Conservation (phyloP, 768 basidiomycete species). For the Podaxis mareebaensis region DNA sequence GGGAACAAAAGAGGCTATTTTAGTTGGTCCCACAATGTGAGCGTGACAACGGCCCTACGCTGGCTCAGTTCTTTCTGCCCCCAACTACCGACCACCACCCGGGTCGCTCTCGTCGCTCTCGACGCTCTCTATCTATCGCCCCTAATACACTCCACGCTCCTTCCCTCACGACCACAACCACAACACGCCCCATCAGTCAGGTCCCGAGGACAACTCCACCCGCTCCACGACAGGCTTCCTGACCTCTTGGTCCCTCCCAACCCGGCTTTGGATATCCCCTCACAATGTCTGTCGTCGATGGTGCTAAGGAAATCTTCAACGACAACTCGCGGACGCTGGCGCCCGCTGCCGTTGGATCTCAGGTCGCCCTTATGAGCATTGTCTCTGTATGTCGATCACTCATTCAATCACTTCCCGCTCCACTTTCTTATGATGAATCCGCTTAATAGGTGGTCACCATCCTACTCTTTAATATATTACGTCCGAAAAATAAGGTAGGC, state of each 20-base stretch:
- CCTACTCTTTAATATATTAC: constrained; percentile 75
- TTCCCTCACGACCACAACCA: constrained; percentile 6
- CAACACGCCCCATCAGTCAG: neutral
- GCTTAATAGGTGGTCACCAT: constrained; percentile 58
- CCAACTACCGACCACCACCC: neutral
- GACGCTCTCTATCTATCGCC: neutral
- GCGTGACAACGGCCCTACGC: constrained; percentile 11
- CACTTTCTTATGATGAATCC: constrained; percentile 1
- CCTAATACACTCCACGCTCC: constrained; percentile 1
- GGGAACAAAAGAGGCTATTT: constrained; percentile 9
- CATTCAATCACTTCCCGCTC: neutral
- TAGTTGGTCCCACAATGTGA: constrained; percentile 4
- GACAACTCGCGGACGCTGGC: constrained; percentile 65
- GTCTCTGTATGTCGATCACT: constrained; percentile 57
- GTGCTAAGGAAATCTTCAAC: constrained; percentile 40
- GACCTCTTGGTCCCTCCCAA: constrained; percentile 5
- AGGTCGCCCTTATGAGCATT: constrained; percentile 71
- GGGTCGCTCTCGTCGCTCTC: neutral
- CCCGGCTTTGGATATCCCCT: constrained; percentile 6
- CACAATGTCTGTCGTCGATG: constrained; percentile 35
- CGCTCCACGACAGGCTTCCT: constrained; percentile 5
- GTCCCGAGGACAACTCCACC: constrained; percentile 4
- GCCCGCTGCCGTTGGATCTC: constrained; percentile 79
- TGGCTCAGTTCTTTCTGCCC: neutral
- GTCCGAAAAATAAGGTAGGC: constrained; percentile 85